Evolutionary conservation across 2,329 filamentous ascomycete genomes (phyloP).

Genomic region (Penicillium sp.): DNA sequence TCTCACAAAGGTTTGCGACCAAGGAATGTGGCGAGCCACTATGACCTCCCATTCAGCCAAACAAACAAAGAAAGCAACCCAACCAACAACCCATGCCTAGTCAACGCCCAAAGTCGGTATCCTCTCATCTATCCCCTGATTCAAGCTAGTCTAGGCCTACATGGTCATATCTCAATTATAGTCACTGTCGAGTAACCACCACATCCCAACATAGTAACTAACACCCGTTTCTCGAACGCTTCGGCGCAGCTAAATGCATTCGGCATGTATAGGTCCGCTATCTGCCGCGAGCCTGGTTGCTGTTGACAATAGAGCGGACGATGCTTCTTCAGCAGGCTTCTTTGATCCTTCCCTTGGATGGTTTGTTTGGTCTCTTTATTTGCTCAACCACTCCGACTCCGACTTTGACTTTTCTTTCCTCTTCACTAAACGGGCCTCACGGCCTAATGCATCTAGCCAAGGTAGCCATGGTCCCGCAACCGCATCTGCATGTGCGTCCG

Average conservation of each 20-base stretch:
- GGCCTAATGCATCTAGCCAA: background rate
- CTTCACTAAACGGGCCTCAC: background rate
- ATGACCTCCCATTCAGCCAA: background rate
- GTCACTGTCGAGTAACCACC: slow-evolving; percentile 8
- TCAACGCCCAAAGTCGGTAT: background rate
- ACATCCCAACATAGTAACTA: background rate
- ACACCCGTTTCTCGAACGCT: slow-evolving; percentile 21
- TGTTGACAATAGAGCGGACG: slow-evolving; percentile 15
- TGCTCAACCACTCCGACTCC: background rate
- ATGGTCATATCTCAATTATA: background rate
- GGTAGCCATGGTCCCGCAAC: background rate
- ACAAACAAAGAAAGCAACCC: background rate
- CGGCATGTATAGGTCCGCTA: slow-evolving; percentile 18
- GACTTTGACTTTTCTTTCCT: background rate
- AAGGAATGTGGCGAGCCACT: slow-evolving; percentile 1
- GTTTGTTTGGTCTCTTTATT: background rate
- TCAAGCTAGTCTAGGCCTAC: background rate
- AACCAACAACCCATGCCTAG: background rate
- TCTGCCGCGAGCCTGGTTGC: slow-evolving; percentile 2
- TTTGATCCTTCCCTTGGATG: slow-evolving; percentile 5
- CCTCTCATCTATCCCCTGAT: background rate
- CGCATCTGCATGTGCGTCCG: slow-evolving; percentile 2
- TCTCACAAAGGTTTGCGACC: background rate
- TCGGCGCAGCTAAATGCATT: slow-evolving; percentile 14
- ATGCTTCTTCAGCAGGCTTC: slow-evolving; percentile 16